Conservation (phyloP, 768 basidiomycete genomes). For the Erythrobasidium yunnanense region DNA sequence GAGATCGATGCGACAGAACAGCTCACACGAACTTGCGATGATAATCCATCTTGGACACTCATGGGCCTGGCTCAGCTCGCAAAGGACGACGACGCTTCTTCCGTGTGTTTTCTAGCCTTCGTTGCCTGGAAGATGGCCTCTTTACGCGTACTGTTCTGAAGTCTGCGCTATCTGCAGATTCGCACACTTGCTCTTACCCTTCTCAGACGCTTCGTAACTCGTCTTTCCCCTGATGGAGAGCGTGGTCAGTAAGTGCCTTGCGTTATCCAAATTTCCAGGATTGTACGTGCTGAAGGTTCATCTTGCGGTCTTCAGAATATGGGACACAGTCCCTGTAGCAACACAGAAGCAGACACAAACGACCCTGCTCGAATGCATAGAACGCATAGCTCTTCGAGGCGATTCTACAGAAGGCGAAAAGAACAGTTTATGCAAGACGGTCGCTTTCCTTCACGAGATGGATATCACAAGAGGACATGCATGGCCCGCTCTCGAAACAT, state of each 20-base stretch:
- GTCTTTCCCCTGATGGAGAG: neutral
- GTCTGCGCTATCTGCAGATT: neutral
- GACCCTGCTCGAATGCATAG: neutral
- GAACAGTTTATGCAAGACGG: constrained; percentile 15
- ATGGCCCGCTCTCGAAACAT: neutral
- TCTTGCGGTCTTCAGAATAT: constrained; percentile 3
- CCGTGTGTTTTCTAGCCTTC: neutral
- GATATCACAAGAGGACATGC: neutral
- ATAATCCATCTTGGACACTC: neutral
- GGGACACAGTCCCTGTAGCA: constrained; percentile 17
- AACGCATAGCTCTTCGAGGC: neutral
- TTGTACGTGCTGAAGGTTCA: neutral
- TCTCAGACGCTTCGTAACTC: constrained; percentile 3
- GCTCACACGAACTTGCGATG: neutral
- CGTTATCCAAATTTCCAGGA: neutral
- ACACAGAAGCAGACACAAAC: constrained; percentile 5
- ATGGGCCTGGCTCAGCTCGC: constrained; percentile 11
- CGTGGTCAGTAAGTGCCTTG: neutral
- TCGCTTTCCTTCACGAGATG: neutral
- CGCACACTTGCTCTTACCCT: constrained; percentile 2
- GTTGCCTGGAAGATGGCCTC: neutral
- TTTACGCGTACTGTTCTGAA: neutral
- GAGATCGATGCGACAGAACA: constrained; percentile 8
- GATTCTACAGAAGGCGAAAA: neutral
- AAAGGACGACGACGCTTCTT: neutral